Conservation (phyloP, 192 early-diverging fungal species). For the Tieghemiomyces parasiticus region DNA sequence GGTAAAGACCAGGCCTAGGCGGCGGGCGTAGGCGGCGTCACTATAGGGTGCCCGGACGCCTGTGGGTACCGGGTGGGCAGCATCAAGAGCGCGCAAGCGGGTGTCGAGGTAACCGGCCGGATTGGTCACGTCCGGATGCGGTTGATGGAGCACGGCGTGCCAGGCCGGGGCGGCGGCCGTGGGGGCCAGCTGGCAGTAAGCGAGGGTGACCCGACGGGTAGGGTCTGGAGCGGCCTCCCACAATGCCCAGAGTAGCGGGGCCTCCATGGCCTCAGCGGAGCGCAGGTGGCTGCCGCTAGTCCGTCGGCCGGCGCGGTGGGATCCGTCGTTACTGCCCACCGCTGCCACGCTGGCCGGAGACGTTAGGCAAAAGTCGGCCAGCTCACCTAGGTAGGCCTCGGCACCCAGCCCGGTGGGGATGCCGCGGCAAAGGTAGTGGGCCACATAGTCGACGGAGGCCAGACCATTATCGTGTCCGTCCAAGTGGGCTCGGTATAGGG, state of each 20-base stretch:
- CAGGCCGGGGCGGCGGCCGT: too few species aligned
- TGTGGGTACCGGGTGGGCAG: too few species aligned
- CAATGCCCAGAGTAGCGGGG: neutral
- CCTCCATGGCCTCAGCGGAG: neutral
- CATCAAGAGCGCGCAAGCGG: too few species aligned
- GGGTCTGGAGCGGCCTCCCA: neutral
- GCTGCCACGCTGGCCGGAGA: neutral
- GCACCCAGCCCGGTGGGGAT: neutral
- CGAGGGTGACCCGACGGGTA: neutral
- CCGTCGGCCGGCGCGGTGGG: too few species aligned
- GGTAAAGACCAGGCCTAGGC: too few species aligned
- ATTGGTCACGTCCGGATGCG: too few species aligned
- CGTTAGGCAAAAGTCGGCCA: neutral
- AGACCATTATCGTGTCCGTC: conserved; percentile 8
- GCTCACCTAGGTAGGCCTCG: neutral
- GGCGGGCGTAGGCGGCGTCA: too few species aligned
- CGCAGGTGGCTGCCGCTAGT: neutral
- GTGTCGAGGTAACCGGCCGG: too few species aligned
- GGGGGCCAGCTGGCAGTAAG: too few species aligned
- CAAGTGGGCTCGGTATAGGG: conserved; percentile 18
- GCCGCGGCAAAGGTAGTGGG: neutral
- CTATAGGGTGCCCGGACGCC: too few species aligned
- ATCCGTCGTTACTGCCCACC: too few species aligned
- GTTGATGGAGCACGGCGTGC: too few species aligned
- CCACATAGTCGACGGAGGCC: neutral